Percentiles rank a stretch among this genome's conserved stretches.
These are phyloP conservation scores for Fusarium nygamai DNA, from an alignment of 2,329 filamentous ascomycete genomes.

Conservation along the genomic window DNA sequence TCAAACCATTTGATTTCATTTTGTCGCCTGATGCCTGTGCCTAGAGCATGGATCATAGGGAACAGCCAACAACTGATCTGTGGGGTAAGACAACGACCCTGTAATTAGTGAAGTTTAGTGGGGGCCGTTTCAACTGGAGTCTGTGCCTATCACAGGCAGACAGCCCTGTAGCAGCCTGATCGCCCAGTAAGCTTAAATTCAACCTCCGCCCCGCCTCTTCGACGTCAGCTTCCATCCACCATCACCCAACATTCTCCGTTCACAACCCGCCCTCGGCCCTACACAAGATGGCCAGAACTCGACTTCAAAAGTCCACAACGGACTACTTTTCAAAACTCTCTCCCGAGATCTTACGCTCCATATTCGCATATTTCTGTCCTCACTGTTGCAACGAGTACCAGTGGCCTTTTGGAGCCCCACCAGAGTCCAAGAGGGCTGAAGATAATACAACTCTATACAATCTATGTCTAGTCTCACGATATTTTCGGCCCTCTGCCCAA, in stretches of 20 bases:
- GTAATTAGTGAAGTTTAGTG: not conserved
- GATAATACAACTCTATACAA: not conserved
- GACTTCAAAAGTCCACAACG: not conserved
- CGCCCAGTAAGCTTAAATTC: not conserved
- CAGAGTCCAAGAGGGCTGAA: not conserved
- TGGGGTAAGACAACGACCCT: not conserved
- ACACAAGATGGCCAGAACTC: not conserved
- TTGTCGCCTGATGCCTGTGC: not conserved
- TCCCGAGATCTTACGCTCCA: not conserved
- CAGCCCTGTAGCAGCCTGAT: not conserved
- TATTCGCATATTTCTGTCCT: not conserved
- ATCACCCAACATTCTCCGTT: not conserved
- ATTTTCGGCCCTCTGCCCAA: not conserved
- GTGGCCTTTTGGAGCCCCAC: not conserved
- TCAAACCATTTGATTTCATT: not conserved
- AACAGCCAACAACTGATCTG: not conserved
- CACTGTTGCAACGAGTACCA: constrained; percentile 4
- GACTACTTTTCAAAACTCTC: not conserved
- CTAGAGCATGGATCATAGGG: not conserved
- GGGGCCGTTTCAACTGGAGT: not conserved
- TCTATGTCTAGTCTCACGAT: not conserved
- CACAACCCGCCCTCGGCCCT: not conserved
- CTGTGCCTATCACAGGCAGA: not conserved
- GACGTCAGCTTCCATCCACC: not conserved
- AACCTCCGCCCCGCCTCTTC: not conserved